Evolutionary conservation across 192 early-diverging fungal genomes (phyloP).

Genomic region (Endogone sp.): DNA sequence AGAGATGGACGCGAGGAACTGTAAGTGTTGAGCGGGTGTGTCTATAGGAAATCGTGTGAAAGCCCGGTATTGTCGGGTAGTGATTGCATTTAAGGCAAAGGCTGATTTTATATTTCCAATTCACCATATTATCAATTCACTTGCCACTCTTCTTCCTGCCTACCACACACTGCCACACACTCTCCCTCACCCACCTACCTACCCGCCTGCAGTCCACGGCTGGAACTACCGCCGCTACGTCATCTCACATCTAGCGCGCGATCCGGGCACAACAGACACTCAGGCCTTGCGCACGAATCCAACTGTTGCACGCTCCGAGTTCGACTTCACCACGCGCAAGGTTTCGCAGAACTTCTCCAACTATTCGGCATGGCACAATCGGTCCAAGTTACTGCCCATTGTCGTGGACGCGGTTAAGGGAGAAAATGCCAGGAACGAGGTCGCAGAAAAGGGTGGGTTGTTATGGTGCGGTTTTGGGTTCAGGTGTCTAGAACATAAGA

Average conservation of each 20-base stretch:
- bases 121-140: too few relatives aligned
- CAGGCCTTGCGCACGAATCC: constrained; percentile 23
- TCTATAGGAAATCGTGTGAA: background rate
- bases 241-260: constrained; percentile 39
- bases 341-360: constrained; percentile 94
- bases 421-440: constrained; percentile 34
- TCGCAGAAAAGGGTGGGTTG: constrained; percentile 25
- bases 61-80: background rate
- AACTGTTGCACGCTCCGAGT: constrained; percentile 56
- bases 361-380: constrained; percentile 98
- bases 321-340: constrained; percentile 86
- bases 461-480: constrained; percentile 1
- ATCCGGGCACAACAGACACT: constrained; percentile 4
- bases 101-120: too few relatives aligned
- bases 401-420: constrained; percentile 36
- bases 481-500: background rate
- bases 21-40: constrained; percentile 35
- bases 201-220: constrained; percentile 69
- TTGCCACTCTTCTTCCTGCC: too few relatives aligned
- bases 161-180: background rate
- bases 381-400: constrained; percentile 75
- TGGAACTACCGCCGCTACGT: constrained; percentile 97
- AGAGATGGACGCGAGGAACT: constrained; percentile 89
- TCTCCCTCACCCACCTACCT: background rate
- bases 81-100: too few relatives aligned